Evolutionary conservation across 495 filamentous ascomycete genomes (phyloP).

Genomic region (Darksidea phi): DNA sequence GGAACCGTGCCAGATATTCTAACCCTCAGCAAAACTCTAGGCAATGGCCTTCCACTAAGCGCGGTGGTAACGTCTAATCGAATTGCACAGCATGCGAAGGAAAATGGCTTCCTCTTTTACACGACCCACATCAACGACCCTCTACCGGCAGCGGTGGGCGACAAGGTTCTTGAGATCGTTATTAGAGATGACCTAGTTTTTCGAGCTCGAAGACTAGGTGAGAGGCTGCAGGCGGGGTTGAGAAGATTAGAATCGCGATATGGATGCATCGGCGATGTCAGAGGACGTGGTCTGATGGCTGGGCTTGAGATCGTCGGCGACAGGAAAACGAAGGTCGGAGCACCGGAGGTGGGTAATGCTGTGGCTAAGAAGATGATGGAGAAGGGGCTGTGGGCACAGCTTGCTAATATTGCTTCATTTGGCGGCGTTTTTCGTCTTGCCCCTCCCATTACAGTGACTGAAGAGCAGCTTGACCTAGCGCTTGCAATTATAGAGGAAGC

Average conservation of each 20-base stretch:
- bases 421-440: constrained; percentile 57
- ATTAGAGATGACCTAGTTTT: constrained; percentile 51
- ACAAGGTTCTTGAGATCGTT: constrained; percentile 58
- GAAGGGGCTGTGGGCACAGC: constrained; percentile 54
- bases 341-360: constrained; percentile 48
- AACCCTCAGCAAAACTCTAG: constrained; percentile 55
- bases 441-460: constrained; percentile 56
- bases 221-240: constrained; percentile 47
- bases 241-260: constrained; percentile 48
- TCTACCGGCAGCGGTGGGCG: constrained; percentile 54
- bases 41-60: constrained; percentile 54
- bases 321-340: constrained; percentile 46
- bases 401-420: constrained; percentile 53
- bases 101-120: constrained; percentile 45
- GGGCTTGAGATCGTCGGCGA: constrained; percentile 56
- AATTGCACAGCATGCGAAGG: constrained; percentile 47
- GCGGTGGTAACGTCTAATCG: constrained; percentile 51
- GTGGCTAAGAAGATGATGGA: constrained; percentile 50
- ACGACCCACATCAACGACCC: constrained; percentile 57
- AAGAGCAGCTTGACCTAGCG: constrained; percentile 52
- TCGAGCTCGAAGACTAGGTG: constrained; percentile 45
- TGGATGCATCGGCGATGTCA: constrained; percentile 57
- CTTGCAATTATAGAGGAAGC: constrained; percentile 51
- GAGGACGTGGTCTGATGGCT: constrained; percentile 54
- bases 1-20: constrained; percentile 55